phyloP scores from a whole-genome alignment of 1,284 basidiomycete genomes.

The Pholiota adiposa region DNA sequence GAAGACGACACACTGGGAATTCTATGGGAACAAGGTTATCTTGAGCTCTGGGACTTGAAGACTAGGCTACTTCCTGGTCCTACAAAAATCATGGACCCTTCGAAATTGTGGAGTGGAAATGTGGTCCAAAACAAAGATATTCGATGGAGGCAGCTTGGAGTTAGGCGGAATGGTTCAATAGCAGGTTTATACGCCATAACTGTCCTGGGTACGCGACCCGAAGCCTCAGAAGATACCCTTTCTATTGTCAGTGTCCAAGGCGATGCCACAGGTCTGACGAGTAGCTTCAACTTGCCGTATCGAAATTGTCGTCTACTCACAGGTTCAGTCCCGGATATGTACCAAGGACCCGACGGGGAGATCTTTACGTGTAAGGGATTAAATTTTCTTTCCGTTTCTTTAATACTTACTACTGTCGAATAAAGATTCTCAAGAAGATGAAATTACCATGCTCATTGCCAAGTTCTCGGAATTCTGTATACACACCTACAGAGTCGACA shows the following conservation, averaged over 20 bases:
- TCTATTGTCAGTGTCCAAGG: slow-evolving; percentile 23
- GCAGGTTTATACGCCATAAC: slow-evolving; percentile 27
- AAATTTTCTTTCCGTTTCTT: too few relatives aligned
- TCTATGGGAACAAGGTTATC: slow-evolving; percentile 67
- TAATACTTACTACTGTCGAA: too few relatives aligned
- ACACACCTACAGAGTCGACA: slow-evolving; percentile 37
- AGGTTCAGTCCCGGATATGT: slow-evolving; percentile 30
- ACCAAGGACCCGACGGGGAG: slow-evolving; percentile 56
- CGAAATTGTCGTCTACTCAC: slow-evolving; percentile 29
- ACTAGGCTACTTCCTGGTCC: slow-evolving; percentile 67
- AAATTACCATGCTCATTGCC: slow-evolving; percentile 39
- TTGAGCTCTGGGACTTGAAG: slow-evolving; percentile 73
- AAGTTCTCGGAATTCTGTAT: slow-evolving; percentile 67
- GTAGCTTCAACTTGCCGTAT: slow-evolving; percentile 18
- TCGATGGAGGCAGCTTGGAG: slow-evolving; percentile 43
- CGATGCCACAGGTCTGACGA: slow-evolving; percentile 3
- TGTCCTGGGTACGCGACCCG: slow-evolving; percentile 28
- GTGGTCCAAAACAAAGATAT: slow-evolving; percentile 26
- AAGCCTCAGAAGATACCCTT: slow-evolving; percentile 12
- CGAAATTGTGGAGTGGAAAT: slow-evolving; percentile 49
- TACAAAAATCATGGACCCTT: slow-evolving; percentile 68
- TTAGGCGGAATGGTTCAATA: slow-evolving; percentile 27
- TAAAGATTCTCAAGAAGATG: slow-evolving; percentile 20
- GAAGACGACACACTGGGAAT: slow-evolving; percentile 64
- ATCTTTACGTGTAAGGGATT: slow-evolving; percentile 53